phyloP scores from a whole-genome alignment of 2,329 filamentous ascomycete genomes.

The Akanthomyces lecanii region DNA sequence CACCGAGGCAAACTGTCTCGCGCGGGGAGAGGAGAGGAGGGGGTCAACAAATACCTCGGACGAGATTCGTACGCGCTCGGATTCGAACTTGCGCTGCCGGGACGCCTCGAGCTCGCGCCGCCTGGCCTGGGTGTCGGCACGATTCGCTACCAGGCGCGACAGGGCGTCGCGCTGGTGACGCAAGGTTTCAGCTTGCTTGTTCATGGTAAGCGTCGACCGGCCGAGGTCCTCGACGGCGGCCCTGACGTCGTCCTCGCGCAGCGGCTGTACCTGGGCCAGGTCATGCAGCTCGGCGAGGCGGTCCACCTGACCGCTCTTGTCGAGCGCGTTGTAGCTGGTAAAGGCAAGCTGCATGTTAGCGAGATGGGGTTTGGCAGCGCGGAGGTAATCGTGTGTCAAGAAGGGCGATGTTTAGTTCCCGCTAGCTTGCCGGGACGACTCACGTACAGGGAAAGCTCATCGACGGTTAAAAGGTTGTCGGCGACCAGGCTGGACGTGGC shows the following conservation, averaged over 20 bases:
- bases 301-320: slow-evolving; percentile 45
- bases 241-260: slow-evolving; percentile 57
- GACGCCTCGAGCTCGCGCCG: slow-evolving; percentile 28
- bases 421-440: no score
- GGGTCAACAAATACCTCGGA: slow-evolving; percentile 32
- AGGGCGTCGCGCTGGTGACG: slow-evolving; percentile 60
- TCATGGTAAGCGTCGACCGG: slow-evolving; percentile 59
- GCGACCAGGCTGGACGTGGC: slow-evolving; percentile 42
- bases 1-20: slow-evolving; percentile 5
- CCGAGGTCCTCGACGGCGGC: slow-evolving; percentile 60
- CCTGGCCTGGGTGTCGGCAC: slow-evolving; percentile 27
- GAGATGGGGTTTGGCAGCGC: neutral
- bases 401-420: neutral
- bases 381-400: neutral
- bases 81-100: slow-evolving; percentile 29
- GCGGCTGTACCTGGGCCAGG: slow-evolving; percentile 43
- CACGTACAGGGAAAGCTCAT: slow-evolving; percentile 51
- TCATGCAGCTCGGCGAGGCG: slow-evolving; percentile 42
- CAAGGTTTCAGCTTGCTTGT: slow-evolving; percentile 59
- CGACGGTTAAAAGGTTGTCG: slow-evolving; percentile 50
- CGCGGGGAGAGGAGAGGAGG: neutral
- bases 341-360: slow-evolving; percentile 16
- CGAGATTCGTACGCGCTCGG: slow-evolving; percentile 38
- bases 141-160: slow-evolving; percentile 43
- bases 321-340: slow-evolving; percentile 46